These are phyloP conservation scores for Tolypocladium endophyticum DNA, from an alignment of 2,329 filamentous ascomycete species.

Conservation along the genomic window DNA sequence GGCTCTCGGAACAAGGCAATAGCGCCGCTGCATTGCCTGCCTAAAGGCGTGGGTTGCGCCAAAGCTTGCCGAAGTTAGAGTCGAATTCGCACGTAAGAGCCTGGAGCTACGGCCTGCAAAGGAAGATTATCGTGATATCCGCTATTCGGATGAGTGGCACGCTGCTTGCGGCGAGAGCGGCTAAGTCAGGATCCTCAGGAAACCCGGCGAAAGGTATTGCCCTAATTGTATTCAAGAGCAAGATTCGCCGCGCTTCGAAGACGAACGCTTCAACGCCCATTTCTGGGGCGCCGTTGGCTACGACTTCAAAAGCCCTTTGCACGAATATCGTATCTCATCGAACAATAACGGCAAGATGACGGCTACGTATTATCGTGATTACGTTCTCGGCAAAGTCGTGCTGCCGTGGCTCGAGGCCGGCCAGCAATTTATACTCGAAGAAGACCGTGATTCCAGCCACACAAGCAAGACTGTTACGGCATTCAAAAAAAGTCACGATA, in stretches of 20 bases:
- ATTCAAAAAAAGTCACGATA: too few species aligned
- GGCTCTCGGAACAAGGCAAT: not conserved
- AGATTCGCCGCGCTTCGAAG: not conserved
- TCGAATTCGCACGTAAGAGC: not conserved
- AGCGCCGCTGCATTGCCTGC: not conserved
- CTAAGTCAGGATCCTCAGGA: not conserved
- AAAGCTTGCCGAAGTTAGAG: not conserved
- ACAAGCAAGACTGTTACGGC: not conserved
- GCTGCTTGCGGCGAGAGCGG: not conserved
- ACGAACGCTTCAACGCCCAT: not conserved
- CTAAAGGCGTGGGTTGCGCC: not conserved
- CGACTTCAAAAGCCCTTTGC: not conserved
- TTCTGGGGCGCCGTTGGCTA: not conserved
- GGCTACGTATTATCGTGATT: not conserved
- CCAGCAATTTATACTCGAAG: not conserved
- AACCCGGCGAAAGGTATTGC: not conserved
- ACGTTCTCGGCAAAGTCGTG: not conserved
- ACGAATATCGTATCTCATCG: not conserved
- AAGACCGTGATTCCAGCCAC: not conserved
- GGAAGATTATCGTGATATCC: not conserved
- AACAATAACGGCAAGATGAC: not conserved
- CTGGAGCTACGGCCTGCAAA: not conserved
- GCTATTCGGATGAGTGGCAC: not conserved
- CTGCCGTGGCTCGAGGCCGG: not conserved
- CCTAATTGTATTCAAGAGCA: not conserved